Evolutionary conservation across 1,139 yeast species (phyloP).

Genomic region (Suhomyces taliae): DNA sequence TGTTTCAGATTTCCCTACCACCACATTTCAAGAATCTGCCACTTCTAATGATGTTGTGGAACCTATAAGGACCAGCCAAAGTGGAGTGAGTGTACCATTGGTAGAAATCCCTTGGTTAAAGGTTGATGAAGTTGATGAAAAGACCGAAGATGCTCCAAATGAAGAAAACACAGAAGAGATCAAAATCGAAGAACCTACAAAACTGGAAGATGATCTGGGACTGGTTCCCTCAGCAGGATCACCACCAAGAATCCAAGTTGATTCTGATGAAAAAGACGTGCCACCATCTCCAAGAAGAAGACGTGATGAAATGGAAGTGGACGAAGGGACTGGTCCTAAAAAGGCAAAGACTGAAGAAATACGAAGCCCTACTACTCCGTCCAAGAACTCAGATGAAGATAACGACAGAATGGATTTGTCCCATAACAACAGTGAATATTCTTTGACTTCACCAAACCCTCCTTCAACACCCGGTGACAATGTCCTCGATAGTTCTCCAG

Average conservation of each 20-base stretch:
- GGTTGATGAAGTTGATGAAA: slow-evolving; percentile 18
- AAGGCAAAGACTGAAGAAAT: slow-evolving; percentile 3
- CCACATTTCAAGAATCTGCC: slow-evolving; percentile 9
- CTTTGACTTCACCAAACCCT: slow-evolving; percentile 4
- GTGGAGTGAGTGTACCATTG: slow-evolving; percentile 20
- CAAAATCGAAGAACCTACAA: not conserved
- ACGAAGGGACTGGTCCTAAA: slow-evolving; percentile 1
- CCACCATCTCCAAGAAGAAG: slow-evolving; percentile 9
- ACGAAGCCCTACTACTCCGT: slow-evolving; percentile 7
- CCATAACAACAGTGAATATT: slow-evolving; percentile 10
- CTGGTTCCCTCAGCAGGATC: not conserved
- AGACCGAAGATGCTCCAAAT: not conserved
- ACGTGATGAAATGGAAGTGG: slow-evolving; percentile 3
- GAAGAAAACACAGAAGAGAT: not conserved
- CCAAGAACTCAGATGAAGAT: slow-evolving; percentile 4
- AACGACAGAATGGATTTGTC: slow-evolving; percentile 17
- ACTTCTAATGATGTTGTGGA: slow-evolving; percentile 1
- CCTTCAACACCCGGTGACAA: not conserved
- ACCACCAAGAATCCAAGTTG: not conserved
- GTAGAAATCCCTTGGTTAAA: slow-evolving; percentile 50
- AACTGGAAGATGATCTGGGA: not conserved
- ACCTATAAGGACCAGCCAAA: slow-evolving; percentile 10
- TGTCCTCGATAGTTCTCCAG: not conserved
- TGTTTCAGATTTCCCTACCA: slow-evolving; percentile 26
- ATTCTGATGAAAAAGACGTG: slow-evolving; percentile 6